These are phyloP conservation scores for Boletus mariae DNA, from an alignment of 1,284 basidiomycete genomes.

Conservation along the genomic window DNA sequence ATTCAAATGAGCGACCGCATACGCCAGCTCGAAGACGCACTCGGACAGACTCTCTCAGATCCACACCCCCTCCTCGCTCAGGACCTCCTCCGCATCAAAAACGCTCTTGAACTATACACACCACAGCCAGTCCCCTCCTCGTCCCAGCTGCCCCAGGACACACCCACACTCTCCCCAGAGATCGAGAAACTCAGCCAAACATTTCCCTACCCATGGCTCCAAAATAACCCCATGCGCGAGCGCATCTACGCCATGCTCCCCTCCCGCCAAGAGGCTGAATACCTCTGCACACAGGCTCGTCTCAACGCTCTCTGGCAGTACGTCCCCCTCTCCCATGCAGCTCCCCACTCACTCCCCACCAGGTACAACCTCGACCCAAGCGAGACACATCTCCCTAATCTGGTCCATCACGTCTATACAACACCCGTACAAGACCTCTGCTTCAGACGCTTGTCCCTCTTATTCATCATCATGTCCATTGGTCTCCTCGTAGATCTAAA, in stretches of 20 bases:
- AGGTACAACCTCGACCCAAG: conserved; percentile 67
- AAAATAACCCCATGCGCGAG: conserved; percentile 50
- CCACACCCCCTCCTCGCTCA: conserved; percentile 56
- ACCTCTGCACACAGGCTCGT: conserved; percentile 57
- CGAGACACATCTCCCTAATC: conserved; percentile 61
- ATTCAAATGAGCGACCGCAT: conserved; percentile 65
- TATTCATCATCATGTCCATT: conserved; percentile 66
- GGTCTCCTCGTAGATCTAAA: conserved; percentile 62
- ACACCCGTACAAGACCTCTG: conserved; percentile 52
- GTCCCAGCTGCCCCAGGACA: background rate
- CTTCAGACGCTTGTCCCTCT: conserved; percentile 57
- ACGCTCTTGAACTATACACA: conserved; percentile 59
- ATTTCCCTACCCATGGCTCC: conserved; percentile 62
- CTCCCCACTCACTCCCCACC: conserved; percentile 14
- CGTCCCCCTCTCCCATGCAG: conserved; percentile 17
- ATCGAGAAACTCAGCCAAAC: conserved; percentile 56
- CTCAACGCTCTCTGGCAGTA: conserved; percentile 69
- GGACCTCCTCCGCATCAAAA: conserved; percentile 60
- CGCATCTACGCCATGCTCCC: conserved; percentile 59
- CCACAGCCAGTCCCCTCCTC: conserved; percentile 33
- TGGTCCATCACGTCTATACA: conserved; percentile 62
- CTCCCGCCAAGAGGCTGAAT: conserved; percentile 49
- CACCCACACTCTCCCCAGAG: conserved; percentile 41
- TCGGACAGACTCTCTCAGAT: conserved; percentile 36
- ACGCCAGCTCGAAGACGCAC: conserved; percentile 62